Evolutionary conservation across 768 basidiomycete species (phyloP).

Genomic region (Kwoniella newhampshirensis): DNA sequence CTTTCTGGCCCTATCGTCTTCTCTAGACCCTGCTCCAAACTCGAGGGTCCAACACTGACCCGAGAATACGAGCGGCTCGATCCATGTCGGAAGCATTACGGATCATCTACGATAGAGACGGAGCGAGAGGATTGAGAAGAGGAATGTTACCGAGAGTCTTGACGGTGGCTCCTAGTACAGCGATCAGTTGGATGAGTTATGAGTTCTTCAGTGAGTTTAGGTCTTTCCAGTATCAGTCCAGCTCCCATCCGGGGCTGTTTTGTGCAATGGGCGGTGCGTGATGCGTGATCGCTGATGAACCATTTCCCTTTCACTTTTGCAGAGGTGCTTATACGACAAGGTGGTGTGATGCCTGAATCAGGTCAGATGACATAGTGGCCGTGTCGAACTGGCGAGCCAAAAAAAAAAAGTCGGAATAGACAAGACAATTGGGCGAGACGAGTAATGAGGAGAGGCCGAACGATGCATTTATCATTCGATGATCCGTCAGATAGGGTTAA

Average conservation of each 20-base stretch:
- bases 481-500: too few relatives aligned
- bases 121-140: slow-evolving; percentile 76
- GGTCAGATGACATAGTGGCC: slow-evolving; percentile 31
- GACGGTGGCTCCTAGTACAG: slow-evolving; percentile 95
- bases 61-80: slow-evolving; percentile 74
- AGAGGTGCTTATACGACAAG: slow-evolving; percentile 45
- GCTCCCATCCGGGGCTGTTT: too few relatives aligned
- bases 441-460: too few relatives aligned
- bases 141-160: slow-evolving; percentile 88
- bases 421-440: too few relatives aligned
- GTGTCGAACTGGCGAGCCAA: too few relatives aligned
- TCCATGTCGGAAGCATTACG: slow-evolving; percentile 86
- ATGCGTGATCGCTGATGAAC: too few relatives aligned
- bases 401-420: too few relatives aligned
- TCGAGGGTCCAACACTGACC: slow-evolving; percentile 80
- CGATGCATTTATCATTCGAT: too few relatives aligned
- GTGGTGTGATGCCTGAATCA: slow-evolving; percentile 36
- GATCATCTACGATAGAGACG: slow-evolving; percentile 84
- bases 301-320: not conserved
- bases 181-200: slow-evolving; percentile 94
- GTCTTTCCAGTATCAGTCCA: too few relatives aligned
- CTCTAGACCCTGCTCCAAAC: slow-evolving; percentile 82
- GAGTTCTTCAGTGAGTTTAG: slow-evolving; percentile 90
- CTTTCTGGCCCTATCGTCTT: too few relatives aligned
- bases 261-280: not conserved